Evolutionary conservation across 179 eudicot genomes (phyloP), one percentile per base, ranked within the genome.

Genomic region (Beta lomatogona): DNA sequence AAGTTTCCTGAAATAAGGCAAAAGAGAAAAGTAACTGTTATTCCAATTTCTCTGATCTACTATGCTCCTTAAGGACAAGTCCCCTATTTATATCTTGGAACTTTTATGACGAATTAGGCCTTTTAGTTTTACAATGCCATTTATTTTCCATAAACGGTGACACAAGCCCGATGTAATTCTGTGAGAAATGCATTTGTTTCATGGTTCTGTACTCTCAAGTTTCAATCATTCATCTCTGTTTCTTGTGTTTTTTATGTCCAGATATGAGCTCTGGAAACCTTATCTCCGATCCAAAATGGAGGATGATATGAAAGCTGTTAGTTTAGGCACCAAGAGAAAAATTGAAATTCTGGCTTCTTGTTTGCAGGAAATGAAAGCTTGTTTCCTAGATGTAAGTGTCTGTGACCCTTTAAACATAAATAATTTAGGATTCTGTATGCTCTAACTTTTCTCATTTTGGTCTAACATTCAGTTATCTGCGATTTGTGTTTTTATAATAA

Each of bases 221-320:
- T 60, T 63, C 68, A 48, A 60, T 46, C 69, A 57, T 48, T 21
- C 69, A 52, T 68, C 19, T 50, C 25, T 48, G 11, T 60, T 36
- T 52, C 50, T 71, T 77, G 52, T 65, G 59, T 36, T 36, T 65
- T 81, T 31, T 36, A 54, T 66, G 77, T 78, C 57, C 90, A 93
- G 97, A 50, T 91, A 94, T 85, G 98, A 93, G 89, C 89, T 96
- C 45, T 96, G 99, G 99, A 96, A 96, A 84, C 99, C 99, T 76
- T 85, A 93, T 85, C 94, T 96, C 57, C 93, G 99, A 77, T 91
- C 98, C 85, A 88, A 82, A 89, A 94, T 96, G 98, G 99, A 96
- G 86, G 84, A 87, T 85, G 98, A 96, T 82, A 96, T 96, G 99
- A 96, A 88, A 88, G 94, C 92, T 75, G 98, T 96, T 83, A 90